Evolutionary conservation across 768 basidiomycete genomes (phyloP).

Genomic region (Mycena latifolia): DNA sequence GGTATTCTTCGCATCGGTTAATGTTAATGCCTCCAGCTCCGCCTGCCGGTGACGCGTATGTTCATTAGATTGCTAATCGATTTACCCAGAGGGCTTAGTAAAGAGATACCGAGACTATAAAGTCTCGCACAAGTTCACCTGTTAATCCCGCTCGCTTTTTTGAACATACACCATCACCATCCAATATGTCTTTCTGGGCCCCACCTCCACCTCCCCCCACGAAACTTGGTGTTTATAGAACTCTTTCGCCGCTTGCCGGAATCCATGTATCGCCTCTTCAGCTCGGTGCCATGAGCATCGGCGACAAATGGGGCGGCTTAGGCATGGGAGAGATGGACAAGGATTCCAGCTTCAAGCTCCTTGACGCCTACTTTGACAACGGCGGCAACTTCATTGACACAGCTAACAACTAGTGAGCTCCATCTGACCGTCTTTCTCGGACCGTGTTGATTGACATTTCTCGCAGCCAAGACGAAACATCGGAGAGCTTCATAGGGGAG

Average conservation of each 20-base stretch:
- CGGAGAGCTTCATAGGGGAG: slow-evolving; percentile 66
- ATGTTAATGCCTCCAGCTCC: too few species aligned
- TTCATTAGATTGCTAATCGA: too few species aligned
- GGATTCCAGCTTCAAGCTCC: slow-evolving; percentile 30
- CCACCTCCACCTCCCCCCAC: slow-evolving; percentile 39
- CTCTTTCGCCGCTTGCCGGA: slow-evolving; percentile 48
- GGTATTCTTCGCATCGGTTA: too few species aligned
- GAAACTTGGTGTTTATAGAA: slow-evolving; percentile 47
- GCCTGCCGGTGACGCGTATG: too few species aligned
- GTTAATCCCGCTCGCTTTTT: too few species aligned
- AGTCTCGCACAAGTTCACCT: too few species aligned
- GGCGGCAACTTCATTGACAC: too few species aligned
- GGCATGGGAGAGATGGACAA: slow-evolving; percentile 45
- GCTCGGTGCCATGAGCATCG: slow-evolving; percentile 55
- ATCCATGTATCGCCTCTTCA: slow-evolving; percentile 54
- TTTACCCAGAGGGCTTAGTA: too few species aligned
- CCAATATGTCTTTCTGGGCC: slow-evolving; percentile 10
- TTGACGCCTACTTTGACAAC: slow-evolving; percentile 30
- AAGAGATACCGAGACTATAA: too few species aligned
- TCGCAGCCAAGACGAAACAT: slow-evolving; percentile 63
- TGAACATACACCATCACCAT: too few species aligned
- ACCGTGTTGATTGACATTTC: too few species aligned
- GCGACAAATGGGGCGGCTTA: slow-evolving; percentile 44
- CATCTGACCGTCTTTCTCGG: neutral
- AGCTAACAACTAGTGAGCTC: slow-evolving; percentile 26